phyloP scores from a whole-genome alignment of 495 filamentous ascomycete genomes.

The Beverwykella pulmonaria region DNA sequence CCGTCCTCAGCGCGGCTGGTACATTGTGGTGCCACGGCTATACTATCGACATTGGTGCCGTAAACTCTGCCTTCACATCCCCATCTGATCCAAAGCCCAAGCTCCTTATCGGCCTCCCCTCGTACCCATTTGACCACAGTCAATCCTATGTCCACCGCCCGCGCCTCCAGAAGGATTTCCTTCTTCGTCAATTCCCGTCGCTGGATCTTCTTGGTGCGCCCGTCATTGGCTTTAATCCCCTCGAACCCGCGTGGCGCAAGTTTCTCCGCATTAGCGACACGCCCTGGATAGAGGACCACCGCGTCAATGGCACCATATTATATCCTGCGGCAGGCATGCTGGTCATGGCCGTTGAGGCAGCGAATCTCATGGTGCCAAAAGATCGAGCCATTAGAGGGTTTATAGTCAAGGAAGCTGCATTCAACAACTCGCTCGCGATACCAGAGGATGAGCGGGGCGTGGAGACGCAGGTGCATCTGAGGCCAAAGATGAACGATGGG shows the following conservation, averaged over 20 bases:
- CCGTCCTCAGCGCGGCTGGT: not conserved
- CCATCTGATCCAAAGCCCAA: not conserved
- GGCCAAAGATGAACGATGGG: not conserved
- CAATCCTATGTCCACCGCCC: not conserved
- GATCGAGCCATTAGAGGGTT: not conserved
- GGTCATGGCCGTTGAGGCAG: constrained; percentile 20
- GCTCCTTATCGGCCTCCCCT: not conserved
- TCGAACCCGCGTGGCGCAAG: constrained; percentile 13
- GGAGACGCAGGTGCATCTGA: not conserved
- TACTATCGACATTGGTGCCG: not conserved
- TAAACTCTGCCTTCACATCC: not conserved
- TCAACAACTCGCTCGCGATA: constrained; percentile 3
- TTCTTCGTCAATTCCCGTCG: not conserved
- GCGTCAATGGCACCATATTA: constrained; percentile 9
- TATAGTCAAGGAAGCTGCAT: not conserved
- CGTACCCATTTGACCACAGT: not conserved
- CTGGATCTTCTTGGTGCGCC: constrained; percentile 8
- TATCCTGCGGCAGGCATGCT: constrained; percentile 25
- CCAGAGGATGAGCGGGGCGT: not conserved
- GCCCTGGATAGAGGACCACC: constrained; percentile 24
- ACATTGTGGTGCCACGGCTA: constrained; percentile 7
- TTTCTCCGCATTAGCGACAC: constrained; percentile 2
- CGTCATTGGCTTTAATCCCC: not conserved
- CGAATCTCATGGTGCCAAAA: not conserved
- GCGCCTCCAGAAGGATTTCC: constrained; percentile 3